phyloP scores from a whole-genome alignment of 805 yeast species.

The Hanseniaspora thailandica region DNA sequence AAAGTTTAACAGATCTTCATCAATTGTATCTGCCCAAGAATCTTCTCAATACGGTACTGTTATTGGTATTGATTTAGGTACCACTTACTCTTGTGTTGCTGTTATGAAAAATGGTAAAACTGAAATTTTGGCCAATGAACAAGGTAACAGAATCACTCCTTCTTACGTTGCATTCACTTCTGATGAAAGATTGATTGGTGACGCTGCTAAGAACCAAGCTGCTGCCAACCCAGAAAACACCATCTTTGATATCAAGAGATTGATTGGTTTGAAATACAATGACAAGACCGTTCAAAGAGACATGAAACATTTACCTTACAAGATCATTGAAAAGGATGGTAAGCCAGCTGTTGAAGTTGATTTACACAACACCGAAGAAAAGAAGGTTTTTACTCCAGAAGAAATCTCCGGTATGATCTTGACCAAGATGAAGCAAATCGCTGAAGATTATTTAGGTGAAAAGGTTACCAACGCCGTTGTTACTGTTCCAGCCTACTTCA shows the following conservation, averaged over 20 bases:
- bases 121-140: constrained; percentile 88
- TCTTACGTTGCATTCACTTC: constrained; percentile 88
- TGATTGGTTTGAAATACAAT: constrained; percentile 70
- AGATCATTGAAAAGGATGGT: constrained; percentile 55
- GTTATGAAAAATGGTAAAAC: constrained; percentile 75
- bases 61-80: constrained; percentile 93
- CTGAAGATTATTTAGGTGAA: constrained; percentile 79
- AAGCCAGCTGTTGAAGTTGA: constrained; percentile 75
- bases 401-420: constrained; percentile 87
- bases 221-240: constrained; percentile 81
- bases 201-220: constrained; percentile 93
- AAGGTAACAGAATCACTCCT: constrained; percentile 95
- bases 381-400: constrained; percentile 78
- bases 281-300: constrained; percentile 74
- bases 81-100: constrained; percentile 95
- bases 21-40: constrained; percentile 13
- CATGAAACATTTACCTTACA: constrained; percentile 71
- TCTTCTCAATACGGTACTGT: constrained; percentile 42
- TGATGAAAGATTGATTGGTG: constrained; percentile 87
- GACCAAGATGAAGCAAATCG: constrained; percentile 83
- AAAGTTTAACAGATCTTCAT: constrained; percentile 11
- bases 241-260: constrained; percentile 80
- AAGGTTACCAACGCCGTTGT: constrained; percentile 82
- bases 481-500: constrained; percentile 87
- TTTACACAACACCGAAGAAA: constrained; percentile 42